Conservation (phyloP, 768 basidiomycete species). For the Candolleomyces eurysporus region DNA sequence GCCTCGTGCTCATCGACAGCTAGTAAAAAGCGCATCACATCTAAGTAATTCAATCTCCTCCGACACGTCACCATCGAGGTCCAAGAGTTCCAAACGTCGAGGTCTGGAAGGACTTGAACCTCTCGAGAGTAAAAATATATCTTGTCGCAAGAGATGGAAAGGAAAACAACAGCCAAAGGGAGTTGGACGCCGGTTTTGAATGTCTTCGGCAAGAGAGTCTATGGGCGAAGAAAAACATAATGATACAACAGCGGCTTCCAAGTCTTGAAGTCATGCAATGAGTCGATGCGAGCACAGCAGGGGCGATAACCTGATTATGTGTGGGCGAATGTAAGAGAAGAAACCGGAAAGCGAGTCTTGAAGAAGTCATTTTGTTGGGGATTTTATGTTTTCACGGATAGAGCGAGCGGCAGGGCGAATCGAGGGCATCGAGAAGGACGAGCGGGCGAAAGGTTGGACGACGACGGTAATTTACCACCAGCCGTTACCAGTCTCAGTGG, state of each 20-base stretch:
- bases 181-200: neutral
- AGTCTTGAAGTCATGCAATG: constrained; percentile 1
- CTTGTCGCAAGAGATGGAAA: neutral
- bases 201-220: neutral
- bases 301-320: neutral
- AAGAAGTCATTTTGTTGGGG: constrained; percentile 23
- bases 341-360: constrained; percentile 5
- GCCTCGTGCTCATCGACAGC: neutral
- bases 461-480: constrained; percentile 41
- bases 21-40: neutral
- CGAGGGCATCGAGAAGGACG: constrained; percentile 11
- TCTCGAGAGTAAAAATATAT: neutral
- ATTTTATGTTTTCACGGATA: constrained; percentile 20
- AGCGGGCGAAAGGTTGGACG: constrained; percentile 14
- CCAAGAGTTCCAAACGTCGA: neutral
- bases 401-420: constrained; percentile 10
- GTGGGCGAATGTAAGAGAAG: constrained; percentile 3
- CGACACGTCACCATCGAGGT: neutral
- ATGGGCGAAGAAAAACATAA: neutral
- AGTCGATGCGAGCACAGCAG: constrained; percentile 2
- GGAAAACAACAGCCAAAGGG: neutral
- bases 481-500: constrained; percentile 26
- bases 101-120: neutral
- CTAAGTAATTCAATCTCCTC: neutral
- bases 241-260: constrained; percentile 2